Percentiles rank a stretch among this genome's conserved stretches.
Conservation (phyloP, 345 rosid species). For the Citrus australasica region DNA sequence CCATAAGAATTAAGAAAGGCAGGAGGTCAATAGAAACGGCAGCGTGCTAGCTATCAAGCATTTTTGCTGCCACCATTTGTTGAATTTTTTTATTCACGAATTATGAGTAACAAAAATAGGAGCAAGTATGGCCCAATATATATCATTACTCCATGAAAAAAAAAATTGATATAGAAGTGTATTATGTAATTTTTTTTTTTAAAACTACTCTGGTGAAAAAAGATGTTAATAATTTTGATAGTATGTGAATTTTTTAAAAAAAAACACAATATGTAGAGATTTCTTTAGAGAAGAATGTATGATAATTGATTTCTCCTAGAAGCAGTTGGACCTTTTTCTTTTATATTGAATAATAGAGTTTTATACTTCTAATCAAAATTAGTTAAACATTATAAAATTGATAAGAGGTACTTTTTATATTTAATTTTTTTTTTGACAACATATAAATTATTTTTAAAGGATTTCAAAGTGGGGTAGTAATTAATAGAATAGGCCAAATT, state of each 20-base stretch:
- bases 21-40: no score
- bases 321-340: not conserved
- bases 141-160: no score
- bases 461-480: conserved; percentile 1
- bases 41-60: no score
- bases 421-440: not conserved
- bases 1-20: no score
- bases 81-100: no score
- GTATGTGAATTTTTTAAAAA: no score
- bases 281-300: not conserved
- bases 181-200: no score
- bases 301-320: not conserved
- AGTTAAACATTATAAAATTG: not conserved
- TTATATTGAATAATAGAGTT: no score
- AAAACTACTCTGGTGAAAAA: not conserved
- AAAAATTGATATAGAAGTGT: not conserved
- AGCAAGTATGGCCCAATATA: no score
- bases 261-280: not conserved
- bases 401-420: not conserved
- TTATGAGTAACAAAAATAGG: no score
- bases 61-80: no score
- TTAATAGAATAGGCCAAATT: not conserved
- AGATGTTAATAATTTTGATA: no score
- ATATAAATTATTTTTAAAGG: not conserved
- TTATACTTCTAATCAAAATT: not conserved